Evolutionary conservation across 495 filamentous ascomycete species (phyloP).

Genomic region (Lepraria neglecta): DNA sequence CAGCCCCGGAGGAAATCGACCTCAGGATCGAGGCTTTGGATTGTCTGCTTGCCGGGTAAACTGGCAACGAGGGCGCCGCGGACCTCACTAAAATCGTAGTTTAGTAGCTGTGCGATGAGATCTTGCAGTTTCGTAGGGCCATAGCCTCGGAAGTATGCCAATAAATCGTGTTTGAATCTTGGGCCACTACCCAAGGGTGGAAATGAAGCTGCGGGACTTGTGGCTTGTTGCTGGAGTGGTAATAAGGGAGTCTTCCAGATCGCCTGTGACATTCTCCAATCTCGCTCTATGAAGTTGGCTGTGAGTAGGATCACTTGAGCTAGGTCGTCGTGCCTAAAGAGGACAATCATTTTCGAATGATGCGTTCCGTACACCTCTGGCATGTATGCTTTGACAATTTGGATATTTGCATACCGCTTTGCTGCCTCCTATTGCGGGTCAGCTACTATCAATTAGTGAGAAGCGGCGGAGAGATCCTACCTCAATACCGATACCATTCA

Average conservation of each 20-base stretch:
- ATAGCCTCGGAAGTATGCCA: conserved; percentile 68
- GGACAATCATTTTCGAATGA: conserved; percentile 79
- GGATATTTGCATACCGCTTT: conserved; percentile 58
- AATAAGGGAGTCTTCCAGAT: conserved; percentile 75
- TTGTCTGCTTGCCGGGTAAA: conserved; percentile 59
- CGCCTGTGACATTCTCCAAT: conserved; percentile 85
- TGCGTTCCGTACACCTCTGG: conserved; percentile 85
- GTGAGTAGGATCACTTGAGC: conserved; percentile 84
- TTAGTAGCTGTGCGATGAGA: conserved; percentile 50
- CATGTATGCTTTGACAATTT: conserved; percentile 69
- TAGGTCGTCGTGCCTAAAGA: conserved; percentile 67
- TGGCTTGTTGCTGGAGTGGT: conserved; percentile 34
- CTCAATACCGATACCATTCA: conserved; percentile 52
- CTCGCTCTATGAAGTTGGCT: conserved; percentile 76
- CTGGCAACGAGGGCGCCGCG: conserved; percentile 71
- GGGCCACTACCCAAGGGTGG: conserved; percentile 51
- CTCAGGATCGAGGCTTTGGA: conserved; percentile 34
- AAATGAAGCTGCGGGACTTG: neutral
- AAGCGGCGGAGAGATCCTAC: conserved; percentile 37
- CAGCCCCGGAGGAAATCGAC: conserved; percentile 63
- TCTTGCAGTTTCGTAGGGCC: conserved; percentile 46
- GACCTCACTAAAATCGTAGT: conserved; percentile 65
- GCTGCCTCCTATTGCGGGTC: conserved; percentile 46
- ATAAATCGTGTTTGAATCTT: conserved; percentile 68
- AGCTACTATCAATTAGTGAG: neutral